phyloP scores from a whole-genome alignment of 345 rosid species.

The Turnera subulata region DNA sequence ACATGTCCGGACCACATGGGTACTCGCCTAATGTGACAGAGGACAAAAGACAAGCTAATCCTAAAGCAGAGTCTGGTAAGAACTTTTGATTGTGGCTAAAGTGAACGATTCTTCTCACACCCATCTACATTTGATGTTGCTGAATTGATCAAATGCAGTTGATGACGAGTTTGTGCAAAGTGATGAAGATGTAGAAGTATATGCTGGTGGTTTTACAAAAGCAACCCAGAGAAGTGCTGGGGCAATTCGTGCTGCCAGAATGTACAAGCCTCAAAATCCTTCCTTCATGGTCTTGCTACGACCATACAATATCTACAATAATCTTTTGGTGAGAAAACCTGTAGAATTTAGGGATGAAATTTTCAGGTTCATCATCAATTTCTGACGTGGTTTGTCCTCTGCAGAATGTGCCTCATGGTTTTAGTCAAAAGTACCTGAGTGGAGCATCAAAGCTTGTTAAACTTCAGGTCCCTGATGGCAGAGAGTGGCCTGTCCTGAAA shows the following conservation, averaged over 20 bases:
- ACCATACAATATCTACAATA: slow-evolving; percentile 16
- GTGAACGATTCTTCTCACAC: not conserved
- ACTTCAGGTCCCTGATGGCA: slow-evolving; percentile 21
- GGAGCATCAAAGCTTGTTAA: slow-evolving; percentile 4
- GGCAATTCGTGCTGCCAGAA: slow-evolving; percentile 30
- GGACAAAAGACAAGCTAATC: slow-evolving; percentile 4
- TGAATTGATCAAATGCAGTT: slow-evolving; percentile 11
- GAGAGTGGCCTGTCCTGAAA: slow-evolving; percentile 2
- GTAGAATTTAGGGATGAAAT: not conserved
- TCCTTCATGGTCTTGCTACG: slow-evolving; percentile 32
- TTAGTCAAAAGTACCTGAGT: slow-evolving; percentile 8
- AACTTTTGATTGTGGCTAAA: not conserved
- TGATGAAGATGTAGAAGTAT: slow-evolving; percentile 19
- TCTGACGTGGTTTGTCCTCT: not conserved
- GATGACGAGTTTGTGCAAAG: not conserved
- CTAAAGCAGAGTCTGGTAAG: slow-evolving; percentile 27
- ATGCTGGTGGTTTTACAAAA: slow-evolving; percentile 8
- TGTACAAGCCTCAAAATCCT: slow-evolving; percentile 35
- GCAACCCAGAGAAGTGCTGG: slow-evolving; percentile 27
- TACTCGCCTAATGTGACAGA: slow-evolving; percentile 4
- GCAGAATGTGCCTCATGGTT: slow-evolving; percentile 23
- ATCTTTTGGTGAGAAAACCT: slow-evolving; percentile 16
- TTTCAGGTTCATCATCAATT: not conserved
- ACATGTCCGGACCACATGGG: not conserved
- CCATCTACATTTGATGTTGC: not conserved